Conservation (phyloP, 306 rosid species). For the Quercus gilva region DNA sequence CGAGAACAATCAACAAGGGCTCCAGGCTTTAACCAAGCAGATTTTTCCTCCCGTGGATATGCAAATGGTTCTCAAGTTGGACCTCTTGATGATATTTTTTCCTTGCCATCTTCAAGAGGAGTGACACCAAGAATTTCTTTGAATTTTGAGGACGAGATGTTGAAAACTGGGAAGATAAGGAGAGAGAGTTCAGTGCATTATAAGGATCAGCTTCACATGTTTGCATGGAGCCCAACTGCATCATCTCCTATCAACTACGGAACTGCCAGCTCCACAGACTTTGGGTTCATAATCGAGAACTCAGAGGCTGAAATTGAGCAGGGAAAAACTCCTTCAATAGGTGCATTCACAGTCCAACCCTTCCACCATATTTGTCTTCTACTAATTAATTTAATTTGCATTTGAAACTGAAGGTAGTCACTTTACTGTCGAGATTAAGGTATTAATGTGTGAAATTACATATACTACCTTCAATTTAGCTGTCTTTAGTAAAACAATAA, state of each 20-base stretch:
- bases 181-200: not conserved
- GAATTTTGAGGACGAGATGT: not conserved
- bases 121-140: constrained; percentile 2
- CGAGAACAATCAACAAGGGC: constrained; percentile 5
- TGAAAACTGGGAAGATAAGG: constrained; percentile 3
- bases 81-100: not conserved
- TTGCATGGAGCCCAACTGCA: constrained; percentile 17
- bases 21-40: not conserved
- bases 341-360: not conserved
- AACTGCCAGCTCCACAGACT: not conserved
- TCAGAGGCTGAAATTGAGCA: not conserved
- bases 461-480: too few species aligned
- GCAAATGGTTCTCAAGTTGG: not conserved
- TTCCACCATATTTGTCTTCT: not conserved
- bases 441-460: too few species aligned
- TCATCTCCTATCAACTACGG: constrained; percentile 2
- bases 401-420: not conserved
- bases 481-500: too few species aligned
- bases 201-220: constrained; percentile 1
- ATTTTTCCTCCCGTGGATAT: not conserved
- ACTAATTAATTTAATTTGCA: not conserved
- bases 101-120: not conserved
- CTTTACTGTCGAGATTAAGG: not conserved
- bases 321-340: not conserved
- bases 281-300: not conserved